Evolutionary conservation across 2,329 filamentous ascomycete species (phyloP), one percentile per base, ranked within the genome.

Genomic region (Drechslera avenae): DNA sequence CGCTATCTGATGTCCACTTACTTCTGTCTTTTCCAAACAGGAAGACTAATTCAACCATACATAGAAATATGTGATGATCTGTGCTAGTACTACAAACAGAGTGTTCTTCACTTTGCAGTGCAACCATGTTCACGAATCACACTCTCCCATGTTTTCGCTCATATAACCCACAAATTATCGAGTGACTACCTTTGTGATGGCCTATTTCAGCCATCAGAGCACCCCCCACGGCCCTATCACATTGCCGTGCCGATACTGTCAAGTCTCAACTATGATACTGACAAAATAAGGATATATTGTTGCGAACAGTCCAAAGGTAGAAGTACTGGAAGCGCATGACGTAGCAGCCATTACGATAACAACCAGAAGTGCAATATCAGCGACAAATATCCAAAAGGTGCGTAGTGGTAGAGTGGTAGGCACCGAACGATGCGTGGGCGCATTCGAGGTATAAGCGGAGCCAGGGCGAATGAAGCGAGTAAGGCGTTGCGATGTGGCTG

Each of bases 261-360:
- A 1, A 85, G 82, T 50, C 76, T 92, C 1, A 79, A 91, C 5
- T 88, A 92, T 69, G 88, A 92, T 69, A n/a, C 50, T 88, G 87
- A 89, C 86, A 0, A 84, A 86, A 0, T 69, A 77, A n/a, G 32
- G 43, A 5, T 64, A 63, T 39, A 57, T 71, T 31, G 71, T 72
- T 1, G 47, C 68, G 2, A 74, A 37, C 72, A 76, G 12, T 79
- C 79, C 57, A 76, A 12, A 28, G 5, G 26, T 13, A 10, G 7
- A 28, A 10, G 26, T 13, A 3, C 9, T 9, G 47, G 3, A 46
- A 57, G n/a, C 61, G 52, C 45, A 53, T 56, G 19, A 60, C 39
- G 1, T 60, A 54, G 33, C 56, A 57, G 23, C 41, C 55, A 17
- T 31, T 66, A 47, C 52, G 52, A 26, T 50, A 57, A 28, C 18